phyloP scores from a whole-genome alignment of 805 yeast species.

The Yamadazyma ubonensis region DNA sequence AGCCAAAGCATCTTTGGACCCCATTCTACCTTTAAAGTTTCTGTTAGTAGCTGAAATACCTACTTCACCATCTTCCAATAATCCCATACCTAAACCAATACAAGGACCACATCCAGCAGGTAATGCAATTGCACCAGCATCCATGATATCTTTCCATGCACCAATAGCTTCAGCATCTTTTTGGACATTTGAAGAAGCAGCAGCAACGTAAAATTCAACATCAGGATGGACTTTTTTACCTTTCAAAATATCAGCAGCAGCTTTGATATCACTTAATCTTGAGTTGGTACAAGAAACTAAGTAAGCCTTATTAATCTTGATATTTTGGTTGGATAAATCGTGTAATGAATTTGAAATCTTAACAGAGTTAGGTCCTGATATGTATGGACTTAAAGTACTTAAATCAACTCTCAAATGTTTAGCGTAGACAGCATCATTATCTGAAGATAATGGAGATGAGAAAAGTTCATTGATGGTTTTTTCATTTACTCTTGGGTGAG shows the following conservation, averaged over 20 bases:
- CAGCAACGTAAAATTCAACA: slow-evolving; percentile 96
- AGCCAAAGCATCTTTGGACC: slow-evolving; percentile 93
- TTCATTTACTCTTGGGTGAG: slow-evolving; percentile 80
- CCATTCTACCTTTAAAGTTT: slow-evolving; percentile 99
- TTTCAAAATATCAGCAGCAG: slow-evolving; percentile 86
- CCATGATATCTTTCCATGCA: slow-evolving; percentile 86
- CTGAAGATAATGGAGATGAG: slow-evolving; percentile 51
- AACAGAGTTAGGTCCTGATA: slow-evolving; percentile 97
- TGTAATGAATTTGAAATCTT: slow-evolving; percentile 80
- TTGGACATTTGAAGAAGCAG: slow-evolving; percentile 93
- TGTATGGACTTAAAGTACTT: slow-evolving; percentile 76
- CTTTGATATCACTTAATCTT: slow-evolving; percentile 84
- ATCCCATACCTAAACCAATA: slow-evolving; percentile 94
- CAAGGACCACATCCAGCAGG: slow-evolving; percentile 99
- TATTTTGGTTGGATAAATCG: slow-evolving; percentile 67
- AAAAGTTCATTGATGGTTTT: slow-evolving; percentile 54
- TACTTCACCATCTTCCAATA: slow-evolving; percentile 92
- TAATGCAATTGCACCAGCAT: slow-evolving; percentile 90
- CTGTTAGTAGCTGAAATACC: slow-evolving; percentile 98
- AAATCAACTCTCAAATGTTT: slow-evolving; percentile 83
- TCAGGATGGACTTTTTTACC: slow-evolving; percentile 83
- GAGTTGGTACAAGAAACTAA: slow-evolving; percentile 98
- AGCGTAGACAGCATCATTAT: slow-evolving; percentile 80
- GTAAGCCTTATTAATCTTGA: slow-evolving; percentile 89
- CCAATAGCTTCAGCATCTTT: slow-evolving; percentile 87